phyloP scores from a whole-genome alignment of 805 yeast species.

The Saccharomycopsis babjevae region DNA sequence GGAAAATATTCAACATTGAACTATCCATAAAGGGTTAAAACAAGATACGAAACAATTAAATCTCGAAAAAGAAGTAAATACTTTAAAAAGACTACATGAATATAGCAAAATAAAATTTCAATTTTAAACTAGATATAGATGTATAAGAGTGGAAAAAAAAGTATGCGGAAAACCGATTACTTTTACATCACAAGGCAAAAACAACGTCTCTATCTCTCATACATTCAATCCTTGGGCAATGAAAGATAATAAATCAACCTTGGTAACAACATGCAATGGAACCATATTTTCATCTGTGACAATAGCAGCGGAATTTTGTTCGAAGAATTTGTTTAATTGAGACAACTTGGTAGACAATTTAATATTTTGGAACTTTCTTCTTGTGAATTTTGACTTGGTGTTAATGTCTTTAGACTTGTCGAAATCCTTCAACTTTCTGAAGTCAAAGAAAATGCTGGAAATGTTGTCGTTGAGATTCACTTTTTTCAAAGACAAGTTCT shows the following conservation, averaged over 20 bases:
- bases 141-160: background rate
- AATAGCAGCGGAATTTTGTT: conserved; percentile 74
- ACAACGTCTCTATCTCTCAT: background rate
- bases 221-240: conserved; percentile 7
- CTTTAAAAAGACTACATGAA: no score
- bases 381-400: conserved; percentile 39
- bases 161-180: background rate
- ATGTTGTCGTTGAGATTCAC: conserved; percentile 48
- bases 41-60: background rate
- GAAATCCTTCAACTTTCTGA: conserved; percentile 58
- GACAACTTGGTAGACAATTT: conserved; percentile 54
- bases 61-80: background rate
- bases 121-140: no score
- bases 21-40: no score
- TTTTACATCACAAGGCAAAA: background rate
- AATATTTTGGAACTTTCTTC: conserved; percentile 53
- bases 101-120: background rate
- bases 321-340: conserved; percentile 69
- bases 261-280: conserved; percentile 79
- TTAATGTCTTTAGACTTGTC: conserved; percentile 51
- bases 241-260: conserved; percentile 66
- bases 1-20: no score
- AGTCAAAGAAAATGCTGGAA: conserved; percentile 55
- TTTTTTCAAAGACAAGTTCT: conserved; percentile 51
- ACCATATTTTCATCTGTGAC: conserved; percentile 61